Evolutionary conservation across 225 moss, liverwort and hornwort species (phyloP), one percentile per base, ranked within the genome.

Genomic region (Rhytidiadelphus loreus): DNA sequence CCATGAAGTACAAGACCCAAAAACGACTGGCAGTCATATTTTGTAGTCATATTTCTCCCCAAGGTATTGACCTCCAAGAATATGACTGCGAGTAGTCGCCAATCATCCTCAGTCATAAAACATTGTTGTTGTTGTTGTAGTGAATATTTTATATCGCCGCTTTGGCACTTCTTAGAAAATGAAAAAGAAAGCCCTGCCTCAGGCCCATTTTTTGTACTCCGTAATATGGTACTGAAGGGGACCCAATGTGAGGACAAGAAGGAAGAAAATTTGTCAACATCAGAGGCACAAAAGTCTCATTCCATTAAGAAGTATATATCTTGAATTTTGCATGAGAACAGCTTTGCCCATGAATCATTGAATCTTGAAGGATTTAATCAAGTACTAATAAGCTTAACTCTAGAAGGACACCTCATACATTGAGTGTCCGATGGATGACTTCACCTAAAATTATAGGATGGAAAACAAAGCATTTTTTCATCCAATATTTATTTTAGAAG

Each of bases 321-420:
- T 33, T 8, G 61, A 25, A 32, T 50, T 60, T 61, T 33, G 37
- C 62, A 28, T 28, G 63, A 80, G 37, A 78, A 56, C 55, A n/a
- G 8, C 6, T 24, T 37, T 77, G 37, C 9, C 25, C 15, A 37
- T 56, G 37, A 53, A 56, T 24, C 55, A 55, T 55, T 77, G 52
- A 77, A 6, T 22, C 11, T 46, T 18, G 7, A 16, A 73, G 11
- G 41, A 28, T 16, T 48, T 32, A 10, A 14, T 13, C 15, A 15
- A 5, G 11, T 50, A 48, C 11, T 48, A 6, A 12, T 73, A 68
- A n/a, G 7, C 7, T 22, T 22, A 68, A 68, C 12, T 4, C 13
- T n/a, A 23, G 7, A 68, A n/a, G 10, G 35, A 37, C 5, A 7
- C 7, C 12, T 1, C 2, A 0, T 0, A 30, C 15, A 32, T 5